A percentile compares a stretch with the other conserved stretches of the same genome.
These are phyloP conservation scores for Aspergillus sp. DNA, from an alignment of 2,329 filamentous ascomycete species.

Conservation along the genomic window DNA sequence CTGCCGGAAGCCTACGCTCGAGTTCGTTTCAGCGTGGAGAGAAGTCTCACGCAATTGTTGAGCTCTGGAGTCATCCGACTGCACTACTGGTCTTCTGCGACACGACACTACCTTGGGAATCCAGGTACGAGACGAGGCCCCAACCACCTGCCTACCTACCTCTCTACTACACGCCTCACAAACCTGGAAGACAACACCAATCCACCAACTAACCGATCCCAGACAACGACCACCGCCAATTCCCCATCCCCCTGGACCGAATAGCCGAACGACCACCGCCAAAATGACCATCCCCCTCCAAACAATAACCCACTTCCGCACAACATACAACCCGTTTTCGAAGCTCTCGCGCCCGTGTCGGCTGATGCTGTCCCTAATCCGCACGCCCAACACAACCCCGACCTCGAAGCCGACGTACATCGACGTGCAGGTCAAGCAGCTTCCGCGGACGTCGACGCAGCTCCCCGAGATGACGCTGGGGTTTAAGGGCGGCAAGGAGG, in stretches of 20 bases:
- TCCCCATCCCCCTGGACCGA: too few species aligned
- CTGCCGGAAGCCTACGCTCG: too few species aligned
- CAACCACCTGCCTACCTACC: not conserved
- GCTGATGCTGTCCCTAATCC: conserved; percentile 77
- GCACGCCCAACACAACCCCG: conserved; percentile 68
- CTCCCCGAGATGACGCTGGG: conserved; percentile 64
- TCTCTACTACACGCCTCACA: not conserved
- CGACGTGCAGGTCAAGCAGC: conserved; percentile 65
- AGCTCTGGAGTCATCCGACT: too few species aligned
- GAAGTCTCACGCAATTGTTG: too few species aligned
- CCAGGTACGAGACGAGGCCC: too few species aligned
- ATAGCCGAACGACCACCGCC: too few species aligned
- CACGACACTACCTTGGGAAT: too few species aligned
- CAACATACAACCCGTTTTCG: conserved; percentile 89
- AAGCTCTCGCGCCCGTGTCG: conserved; percentile 69
- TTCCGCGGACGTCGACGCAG: conserved; percentile 61
- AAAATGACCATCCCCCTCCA: conserved; percentile 31
- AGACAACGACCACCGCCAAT: too few species aligned
- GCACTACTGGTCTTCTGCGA: too few species aligned
- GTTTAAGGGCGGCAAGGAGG: conserved; percentile 92
- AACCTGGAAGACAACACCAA: conserved; percentile 1
- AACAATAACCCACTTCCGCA: conserved; percentile 61
- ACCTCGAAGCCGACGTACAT: conserved; percentile 66
- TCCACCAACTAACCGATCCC: too few species aligned
- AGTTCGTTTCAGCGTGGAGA: too few species aligned